phyloP scores from a whole-genome alignment of 2,329 filamentous ascomycete species.

The Zarea fungicola region DNA sequence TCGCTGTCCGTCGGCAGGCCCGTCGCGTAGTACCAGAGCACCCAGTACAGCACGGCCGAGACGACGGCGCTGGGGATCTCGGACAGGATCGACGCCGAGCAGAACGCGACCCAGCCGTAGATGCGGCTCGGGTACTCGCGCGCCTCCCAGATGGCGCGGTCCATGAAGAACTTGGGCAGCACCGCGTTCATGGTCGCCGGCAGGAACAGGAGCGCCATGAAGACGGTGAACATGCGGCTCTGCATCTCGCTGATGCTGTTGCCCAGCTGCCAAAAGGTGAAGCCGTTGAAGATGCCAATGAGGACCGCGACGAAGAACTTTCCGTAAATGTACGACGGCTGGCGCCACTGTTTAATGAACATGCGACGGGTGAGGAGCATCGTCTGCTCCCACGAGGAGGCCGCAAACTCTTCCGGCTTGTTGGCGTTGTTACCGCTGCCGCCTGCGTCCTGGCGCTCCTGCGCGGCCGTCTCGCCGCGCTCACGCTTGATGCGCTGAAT shows the following conservation, averaged over 20 bases:
- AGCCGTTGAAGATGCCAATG: constrained; percentile 72
- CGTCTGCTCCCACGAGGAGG: constrained; percentile 58
- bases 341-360: constrained; percentile 70
- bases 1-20: constrained; percentile 62
- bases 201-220: constrained; percentile 60
- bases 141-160: constrained; percentile 66
- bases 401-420: constrained; percentile 56
- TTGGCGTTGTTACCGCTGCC: constrained; percentile 8
- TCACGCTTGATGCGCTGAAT: constrained; percentile 54
- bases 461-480: constrained; percentile 15
- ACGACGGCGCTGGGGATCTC: constrained; percentile 69
- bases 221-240: constrained; percentile 70
- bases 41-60: constrained; percentile 61
- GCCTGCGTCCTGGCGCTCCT: constrained; percentile 21
- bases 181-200: constrained; percentile 68
- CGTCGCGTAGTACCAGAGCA: constrained; percentile 71
- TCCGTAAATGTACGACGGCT: constrained; percentile 70
- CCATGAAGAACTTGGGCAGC: constrained; percentile 72
- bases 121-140: constrained; percentile 70
- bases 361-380: constrained; percentile 62
- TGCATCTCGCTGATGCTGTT: constrained; percentile 64
- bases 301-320: constrained; percentile 69
- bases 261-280: constrained; percentile 69
- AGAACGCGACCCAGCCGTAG: constrained; percentile 74
- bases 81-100: constrained; percentile 64